Base-by-base conservation (phyloP, 306 rosid species). In the Quercus gilva region DNA sequence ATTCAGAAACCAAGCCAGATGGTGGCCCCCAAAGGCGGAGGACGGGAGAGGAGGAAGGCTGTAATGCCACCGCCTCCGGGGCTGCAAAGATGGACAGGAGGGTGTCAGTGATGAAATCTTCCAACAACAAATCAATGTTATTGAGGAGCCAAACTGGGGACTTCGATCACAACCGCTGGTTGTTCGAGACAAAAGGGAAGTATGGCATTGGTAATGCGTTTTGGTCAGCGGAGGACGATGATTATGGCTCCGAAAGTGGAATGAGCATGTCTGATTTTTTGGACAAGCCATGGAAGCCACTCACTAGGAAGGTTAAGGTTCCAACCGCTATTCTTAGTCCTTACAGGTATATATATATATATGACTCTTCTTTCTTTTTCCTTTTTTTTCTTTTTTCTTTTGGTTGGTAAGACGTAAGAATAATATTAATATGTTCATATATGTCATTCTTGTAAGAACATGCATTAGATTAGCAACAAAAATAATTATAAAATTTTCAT, bases 211-310 rank as follows among this genome's bases (percentile, higher is more conserved):
- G 98, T 1, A 93, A 88, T 68, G 98, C 97, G 3, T 93, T 65
- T 79, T 93, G 98, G 98, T 87, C 85, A 1, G 67, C 85, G 19
- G 88, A 93, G 7, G 98, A 83, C 8, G 79, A 85, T 51, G 52
- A 75, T 0, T 90, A 74, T 60, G 98, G 86, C 4, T 74, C 51
- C 6, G 79, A 75, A 20, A 51, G 17, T 19, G 91, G 88, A 10
- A 82, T 91, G 86, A 90, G 89, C 68, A 87, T 87, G 93, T 71
- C 85, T 8, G 97, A 93, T 85, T 91, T 93, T 20, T 80, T 91
- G 94, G 94, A 93, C 76, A 93, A 90, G 84, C 97, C 98, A 43
- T 93, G 98, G 98, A 88, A 89, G 71, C 98, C 98, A 37, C 85
- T 93, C 49, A 91, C 98, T 23, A 82, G 98, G 64, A 93, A 93